Conservation (phyloP, 805 yeast species). For the Ogataea saltuana region DNA sequence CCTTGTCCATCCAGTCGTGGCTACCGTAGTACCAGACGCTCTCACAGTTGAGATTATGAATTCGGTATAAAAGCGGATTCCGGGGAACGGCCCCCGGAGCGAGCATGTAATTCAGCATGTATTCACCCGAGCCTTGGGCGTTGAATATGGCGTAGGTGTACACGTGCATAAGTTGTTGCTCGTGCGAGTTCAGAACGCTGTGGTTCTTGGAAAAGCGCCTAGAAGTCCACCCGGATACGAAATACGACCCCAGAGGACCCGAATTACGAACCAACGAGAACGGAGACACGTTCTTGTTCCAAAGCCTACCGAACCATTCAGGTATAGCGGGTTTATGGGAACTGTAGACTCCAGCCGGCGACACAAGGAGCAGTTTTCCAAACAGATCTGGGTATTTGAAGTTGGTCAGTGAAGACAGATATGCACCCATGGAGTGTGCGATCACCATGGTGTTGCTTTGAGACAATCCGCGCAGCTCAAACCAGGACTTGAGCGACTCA, state of each 20-base stretch:
- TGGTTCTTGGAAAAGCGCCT: constrained; percentile 64
- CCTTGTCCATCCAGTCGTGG: constrained; percentile 60
- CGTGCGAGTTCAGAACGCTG: constrained; percentile 39
- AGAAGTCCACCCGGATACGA: constrained; percentile 88
- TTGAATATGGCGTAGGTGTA: constrained; percentile 85
- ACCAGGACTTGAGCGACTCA: constrained; percentile 67
- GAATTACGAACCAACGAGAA: constrained; percentile 74
- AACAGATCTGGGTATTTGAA: constrained; percentile 61
- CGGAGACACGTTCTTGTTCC: constrained; percentile 83
- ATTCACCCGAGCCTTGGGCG: constrained; percentile 90
- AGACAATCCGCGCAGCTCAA: constrained; percentile 39
- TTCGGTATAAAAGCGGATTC: constrained; percentile 59
- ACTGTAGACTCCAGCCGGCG: constrained; percentile 84
- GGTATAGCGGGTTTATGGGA: constrained; percentile 58
- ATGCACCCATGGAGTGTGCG: constrained; percentile 95
- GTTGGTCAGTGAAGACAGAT: constrained; percentile 69
- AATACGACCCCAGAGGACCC: constrained; percentile 79
- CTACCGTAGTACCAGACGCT: constrained; percentile 87
- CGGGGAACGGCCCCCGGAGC: constrained; percentile 94
- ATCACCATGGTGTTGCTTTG: constrained; percentile 53
- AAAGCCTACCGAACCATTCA: constrained; percentile 70
- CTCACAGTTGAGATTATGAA: constrained; percentile 55
- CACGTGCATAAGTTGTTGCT: constrained; percentile 60
- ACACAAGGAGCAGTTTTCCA: constrained; percentile 68
- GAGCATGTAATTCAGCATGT: constrained; percentile 76